Percentiles rank a stretch among this genome's conserved stretches.
These are phyloP conservation scores for Litchi chinensis DNA, from an alignment of 345 rosid species.

Conservation along the genomic window DNA sequence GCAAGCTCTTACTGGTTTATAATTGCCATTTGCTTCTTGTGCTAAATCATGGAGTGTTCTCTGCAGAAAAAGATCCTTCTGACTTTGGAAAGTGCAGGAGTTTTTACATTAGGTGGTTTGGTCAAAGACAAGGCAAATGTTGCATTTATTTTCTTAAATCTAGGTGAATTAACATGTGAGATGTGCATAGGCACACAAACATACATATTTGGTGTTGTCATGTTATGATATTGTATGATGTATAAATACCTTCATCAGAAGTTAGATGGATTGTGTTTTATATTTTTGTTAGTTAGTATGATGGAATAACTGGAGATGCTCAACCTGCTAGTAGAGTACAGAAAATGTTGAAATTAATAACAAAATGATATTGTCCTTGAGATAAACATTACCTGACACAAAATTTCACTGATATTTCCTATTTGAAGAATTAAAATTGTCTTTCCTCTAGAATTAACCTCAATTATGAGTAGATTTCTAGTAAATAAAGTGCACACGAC, in stretches of 20 bases:
- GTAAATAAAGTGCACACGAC: background rate
- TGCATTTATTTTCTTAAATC: background rate
- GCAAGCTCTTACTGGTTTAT: background rate
- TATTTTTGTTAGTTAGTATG: background rate
- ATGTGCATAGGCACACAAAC: background rate
- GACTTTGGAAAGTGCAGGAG: constrained; percentile 90
- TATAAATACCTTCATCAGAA: background rate
- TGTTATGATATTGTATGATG: background rate
- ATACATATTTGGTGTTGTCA: too few relatives aligned
- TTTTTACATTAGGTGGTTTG: constrained; percentile 91
- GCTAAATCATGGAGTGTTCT: constrained; percentile 9
- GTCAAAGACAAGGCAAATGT: constrained; percentile 80
- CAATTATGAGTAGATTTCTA: background rate
- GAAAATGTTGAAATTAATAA: background rate
- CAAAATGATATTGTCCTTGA: background rate
- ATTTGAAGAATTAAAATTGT: background rate
- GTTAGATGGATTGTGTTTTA: background rate
- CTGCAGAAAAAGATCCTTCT: constrained; percentile 76
- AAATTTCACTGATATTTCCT: background rate
- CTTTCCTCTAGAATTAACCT: background rate
- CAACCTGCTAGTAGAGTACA: background rate
- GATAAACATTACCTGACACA: background rate
- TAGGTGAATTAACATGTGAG: background rate
- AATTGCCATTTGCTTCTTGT: background rate
- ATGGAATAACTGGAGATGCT: background rate